Evolutionary conservation across 345 rosid genomes (phyloP).

Genomic region (Gossypium turneri): DNA sequence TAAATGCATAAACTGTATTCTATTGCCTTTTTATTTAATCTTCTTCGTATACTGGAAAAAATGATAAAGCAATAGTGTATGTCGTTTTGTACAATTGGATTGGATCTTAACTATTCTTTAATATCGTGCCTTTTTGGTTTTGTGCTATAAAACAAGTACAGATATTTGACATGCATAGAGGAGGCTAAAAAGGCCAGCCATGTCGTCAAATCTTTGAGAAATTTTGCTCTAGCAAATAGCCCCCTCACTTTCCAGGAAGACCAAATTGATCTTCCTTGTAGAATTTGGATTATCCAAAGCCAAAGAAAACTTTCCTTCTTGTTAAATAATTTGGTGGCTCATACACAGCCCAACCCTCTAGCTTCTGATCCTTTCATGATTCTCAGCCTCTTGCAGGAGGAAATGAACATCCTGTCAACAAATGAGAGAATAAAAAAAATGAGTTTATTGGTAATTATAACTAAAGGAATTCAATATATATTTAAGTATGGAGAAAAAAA

Average conservation of each 20-base stretch:
- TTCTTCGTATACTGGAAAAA: neutral
- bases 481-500: neutral
- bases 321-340: neutral
- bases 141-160: neutral
- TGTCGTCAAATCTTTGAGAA: too few relatives aligned
- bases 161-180: too few relatives aligned
- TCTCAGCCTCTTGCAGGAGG: slow-evolving; percentile 63
- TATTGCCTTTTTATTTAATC: neutral
- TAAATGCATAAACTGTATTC: neutral
- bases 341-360: slow-evolving; percentile 34
- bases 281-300: neutral
- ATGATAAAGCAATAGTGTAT: neutral
- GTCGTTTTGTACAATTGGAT: slow-evolving; percentile 5
- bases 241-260: neutral
- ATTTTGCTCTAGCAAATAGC: neutral
- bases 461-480: neutral
- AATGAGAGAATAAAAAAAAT: neutral
- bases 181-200: too few relatives aligned
- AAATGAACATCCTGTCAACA: slow-evolving; percentile 47
- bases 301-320: neutral
- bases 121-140: neutral
- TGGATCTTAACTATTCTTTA: neutral
- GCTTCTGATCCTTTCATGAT: slow-evolving; percentile 64
- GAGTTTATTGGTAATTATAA: neutral
- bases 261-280: neutral